Base-by-base conservation (phyloP, 2,329 filamentous ascomycete genomes). In the Aspergillus aculeatinus region DNA sequence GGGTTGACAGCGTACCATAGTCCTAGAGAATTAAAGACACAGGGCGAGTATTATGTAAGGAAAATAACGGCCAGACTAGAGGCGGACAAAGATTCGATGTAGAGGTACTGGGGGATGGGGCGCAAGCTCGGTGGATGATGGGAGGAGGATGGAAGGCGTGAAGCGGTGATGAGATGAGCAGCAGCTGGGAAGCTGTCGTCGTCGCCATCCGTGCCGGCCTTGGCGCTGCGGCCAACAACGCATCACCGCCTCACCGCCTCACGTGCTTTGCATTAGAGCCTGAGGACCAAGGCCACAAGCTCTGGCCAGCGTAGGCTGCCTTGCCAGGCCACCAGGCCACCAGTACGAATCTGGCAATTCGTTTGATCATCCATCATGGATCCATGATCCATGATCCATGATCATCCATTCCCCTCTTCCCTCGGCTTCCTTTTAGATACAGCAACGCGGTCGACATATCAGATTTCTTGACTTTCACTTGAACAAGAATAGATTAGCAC, bases 1-100 rank as follows among this genome's bases (percentile, higher is more conserved):
- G 27, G 25, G 19, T 44, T 33, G 57, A 62, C 49, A 42, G 70
- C 74, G 51, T 65, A 76, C 74, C 74, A 76, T 76, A 65, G 69
- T 72, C 70, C 65, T 21, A 58, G 49, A 39, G 29, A 57, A 31
- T 58, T 55, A 67, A 56, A 61, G 57, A 61, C 6, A 48, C 29
- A 52, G 53, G 54, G 25, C 12, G 29, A 33, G n/a, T 21, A 21
- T 16, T 3, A 33, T 14, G 12, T 1, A 33, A 11, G 21, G 1
- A 25, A 23, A 21, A 7, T 27, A 14, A 27, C 35, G 19, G 25
- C 42, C 12, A 42, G 48, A 9, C 5, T 42, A n/a, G 14, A 48
- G 9, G 5, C 5, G 33, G 12, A 55, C 39, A 14, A 14, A 14
- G 2, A n/a, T n/a, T n/a, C 25, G 62, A 59, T 57, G 62, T 63